Conservation (phyloP, 768 basidiomycete species). For the Rickenella mellea region DNA sequence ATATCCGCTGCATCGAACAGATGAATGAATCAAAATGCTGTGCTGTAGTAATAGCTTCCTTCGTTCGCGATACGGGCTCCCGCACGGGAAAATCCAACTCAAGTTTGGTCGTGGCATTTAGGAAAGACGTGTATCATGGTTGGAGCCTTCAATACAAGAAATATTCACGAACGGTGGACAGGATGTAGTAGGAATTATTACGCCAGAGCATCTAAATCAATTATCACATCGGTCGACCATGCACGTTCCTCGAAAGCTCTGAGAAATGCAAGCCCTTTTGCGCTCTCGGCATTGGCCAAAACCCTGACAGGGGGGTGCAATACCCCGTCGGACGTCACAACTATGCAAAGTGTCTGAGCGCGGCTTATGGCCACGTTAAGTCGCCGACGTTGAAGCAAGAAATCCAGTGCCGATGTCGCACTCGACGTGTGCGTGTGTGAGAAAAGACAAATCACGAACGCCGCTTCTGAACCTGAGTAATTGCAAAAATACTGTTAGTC, state of each 20-base stretch:
- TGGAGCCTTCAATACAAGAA: no score
- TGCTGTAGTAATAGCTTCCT: no score
- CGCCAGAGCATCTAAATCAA: no score
- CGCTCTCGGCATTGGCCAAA: constrained; percentile 32
- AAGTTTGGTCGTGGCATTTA: no score
- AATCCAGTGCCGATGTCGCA: constrained; percentile 25
- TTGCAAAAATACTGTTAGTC: background rate
- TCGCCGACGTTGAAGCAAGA: constrained; percentile 37
- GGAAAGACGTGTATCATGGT: no score
- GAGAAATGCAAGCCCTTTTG: constrained; percentile 39
- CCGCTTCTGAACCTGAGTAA: constrained; percentile 43
- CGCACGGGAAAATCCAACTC: no score
- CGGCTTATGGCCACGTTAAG: constrained; percentile 47
- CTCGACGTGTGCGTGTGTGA: constrained; percentile 29
- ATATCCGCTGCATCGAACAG: no score
- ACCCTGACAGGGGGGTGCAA: constrained; percentile 35
- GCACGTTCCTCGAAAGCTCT: constrained; percentile 38
- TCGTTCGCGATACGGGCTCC: no score
- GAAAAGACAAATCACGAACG: constrained; percentile 44
- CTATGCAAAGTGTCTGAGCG: constrained; percentile 39
- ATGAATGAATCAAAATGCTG: no score
- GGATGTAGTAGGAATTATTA: no score
- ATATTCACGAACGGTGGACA: no score
- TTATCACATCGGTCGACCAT: constrained; percentile 20
- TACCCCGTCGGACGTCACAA: constrained; percentile 34